Conservation (phyloP, 306 rosid genomes). For the Ormosia semicastrata region DNA sequence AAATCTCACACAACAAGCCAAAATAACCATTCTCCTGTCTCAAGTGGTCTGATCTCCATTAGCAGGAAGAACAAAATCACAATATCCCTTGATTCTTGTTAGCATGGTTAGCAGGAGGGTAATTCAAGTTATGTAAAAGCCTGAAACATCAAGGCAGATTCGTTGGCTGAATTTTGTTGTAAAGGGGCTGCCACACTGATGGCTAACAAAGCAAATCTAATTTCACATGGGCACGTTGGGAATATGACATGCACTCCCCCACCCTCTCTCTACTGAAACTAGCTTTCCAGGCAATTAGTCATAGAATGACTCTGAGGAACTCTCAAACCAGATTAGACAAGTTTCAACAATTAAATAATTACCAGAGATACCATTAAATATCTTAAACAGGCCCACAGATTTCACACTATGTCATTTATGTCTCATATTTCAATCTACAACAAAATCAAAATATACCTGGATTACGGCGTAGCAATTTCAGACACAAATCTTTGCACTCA, state of each 20-base stretch:
- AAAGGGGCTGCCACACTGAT: slow-evolving; percentile 10
- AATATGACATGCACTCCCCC: slow-evolving; percentile 17
- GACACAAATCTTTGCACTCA: slow-evolving; percentile 92
- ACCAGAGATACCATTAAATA: not conserved
- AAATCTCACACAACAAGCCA: slow-evolving; percentile 19
- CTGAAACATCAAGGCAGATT: slow-evolving; percentile 34
- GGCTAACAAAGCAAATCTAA: slow-evolving; percentile 20
- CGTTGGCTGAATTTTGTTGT: not conserved
- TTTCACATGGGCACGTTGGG: slow-evolving; percentile 12
- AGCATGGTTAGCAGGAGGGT: slow-evolving; percentile 24
- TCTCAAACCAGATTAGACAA: not conserved
- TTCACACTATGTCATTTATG: not conserved
- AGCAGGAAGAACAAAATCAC: slow-evolving; percentile 21
- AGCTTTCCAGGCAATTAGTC: slow-evolving; percentile 11
- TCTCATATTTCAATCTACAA: slow-evolving; percentile 17
- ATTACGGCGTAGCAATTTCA: slow-evolving; percentile 85
- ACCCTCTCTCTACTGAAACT: slow-evolving; percentile 1
- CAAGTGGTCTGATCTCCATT: slow-evolving; percentile 24
- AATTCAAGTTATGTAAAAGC: slow-evolving; percentile 26
- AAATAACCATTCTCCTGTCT: slow-evolving; percentile 27
- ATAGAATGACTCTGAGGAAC: slow-evolving; percentile 11
- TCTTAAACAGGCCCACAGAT: slow-evolving; percentile 11
- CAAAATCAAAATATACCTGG: slow-evolving; percentile 66
- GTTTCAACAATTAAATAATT: slow-evolving; percentile 13
- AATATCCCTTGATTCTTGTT: slow-evolving; percentile 13